Evolutionary conservation across 1,284 basidiomycete species (phyloP).

Genomic region (Cystobasidium slooffiae): DNA sequence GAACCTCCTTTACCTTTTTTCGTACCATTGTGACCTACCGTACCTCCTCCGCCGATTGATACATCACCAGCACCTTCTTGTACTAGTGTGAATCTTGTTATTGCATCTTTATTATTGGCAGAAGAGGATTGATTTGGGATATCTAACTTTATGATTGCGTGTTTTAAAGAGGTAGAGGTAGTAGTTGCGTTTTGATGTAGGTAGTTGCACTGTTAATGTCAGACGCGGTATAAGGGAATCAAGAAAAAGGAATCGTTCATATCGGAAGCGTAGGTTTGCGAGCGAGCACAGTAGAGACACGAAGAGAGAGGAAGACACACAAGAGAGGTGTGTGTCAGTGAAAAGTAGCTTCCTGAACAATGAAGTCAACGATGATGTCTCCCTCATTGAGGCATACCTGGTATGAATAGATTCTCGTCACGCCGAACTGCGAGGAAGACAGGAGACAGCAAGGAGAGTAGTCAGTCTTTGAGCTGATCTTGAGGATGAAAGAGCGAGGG

Average conservation of each 20-base stretch:
- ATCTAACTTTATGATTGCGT: conserved; percentile 25
- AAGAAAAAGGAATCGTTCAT: too few relatives aligned
- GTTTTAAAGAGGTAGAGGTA: conserved; percentile 24
- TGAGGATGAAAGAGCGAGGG: neutral
- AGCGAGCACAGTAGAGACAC: too few relatives aligned
- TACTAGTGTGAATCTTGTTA: neutral
- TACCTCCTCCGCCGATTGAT: too few relatives aligned
- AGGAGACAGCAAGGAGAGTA: neutral
- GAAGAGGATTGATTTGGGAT: neutral
- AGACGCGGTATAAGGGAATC: too few relatives aligned
- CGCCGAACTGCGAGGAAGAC: conserved; percentile 28
- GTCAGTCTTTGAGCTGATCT: neutral
- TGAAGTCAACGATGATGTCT: too few relatives aligned
- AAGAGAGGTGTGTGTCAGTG: too few relatives aligned
- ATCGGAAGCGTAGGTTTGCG: too few relatives aligned
- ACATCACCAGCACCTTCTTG: neutral
- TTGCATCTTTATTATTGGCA: neutral
- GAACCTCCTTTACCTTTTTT: too few relatives aligned
- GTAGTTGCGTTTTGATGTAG: conserved; percentile 40
- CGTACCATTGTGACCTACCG: too few relatives aligned
- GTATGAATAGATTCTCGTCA: conserved; percentile 39
- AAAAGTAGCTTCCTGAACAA: too few relatives aligned
- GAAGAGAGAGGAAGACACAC: too few relatives aligned
- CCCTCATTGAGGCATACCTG: conserved; percentile 19
- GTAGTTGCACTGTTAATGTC: conserved; percentile 38